Evolutionary conservation across 2,329 filamentous ascomycete species (phyloP), one percentile per base, ranked within the genome.

Genomic region (Colletotrichum chlorophyti): DNA sequence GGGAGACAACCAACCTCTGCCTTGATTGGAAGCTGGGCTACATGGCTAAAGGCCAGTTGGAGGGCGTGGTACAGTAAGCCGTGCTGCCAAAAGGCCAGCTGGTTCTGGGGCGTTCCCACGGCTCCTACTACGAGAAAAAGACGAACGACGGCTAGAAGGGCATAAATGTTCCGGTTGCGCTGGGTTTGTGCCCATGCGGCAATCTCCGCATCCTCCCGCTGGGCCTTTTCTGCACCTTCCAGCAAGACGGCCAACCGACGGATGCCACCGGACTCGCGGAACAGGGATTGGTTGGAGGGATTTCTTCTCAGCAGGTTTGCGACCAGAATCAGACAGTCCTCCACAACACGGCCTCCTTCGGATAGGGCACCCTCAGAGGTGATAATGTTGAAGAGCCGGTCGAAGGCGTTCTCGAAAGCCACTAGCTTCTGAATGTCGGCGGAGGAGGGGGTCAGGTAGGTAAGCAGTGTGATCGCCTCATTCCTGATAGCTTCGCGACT

Each of bases 331-430:
- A 99, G 79, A 66, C 93, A 97, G 72, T 99, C 95, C 73, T 98
- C 94, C 3, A 97, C 91, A 11, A 91, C 85, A 61, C 94, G 89
- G 37, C 91, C 92, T 14, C 95, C 95, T 65, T 96, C 88, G 5
- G 82, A 83, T 40, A 99, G 77, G 2, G 89, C 90, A 0, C 95
- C 95, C 67, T 99, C 95, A 1, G 82, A 79, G 64, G 89, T 84
- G 50, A 99, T 91, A 50, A 98, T 88, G 40, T 81, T 81, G 70
- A 98, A 97, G 23, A 96, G 79, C 38, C 89, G 87, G 61, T 95
- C 92, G 67, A 97, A 98, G 0, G 93, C 91, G 79, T 92, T 94
- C 68, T 97, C 93, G 65, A 97, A 98, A 0, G 93, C 95, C 21
- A 98, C 93, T 2, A 98, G 83, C 72, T 98, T 98, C 70, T 98